Conservation (phyloP, 1,284 basidiomycete genomes). For the Papiliotrema fonsecae region DNA sequence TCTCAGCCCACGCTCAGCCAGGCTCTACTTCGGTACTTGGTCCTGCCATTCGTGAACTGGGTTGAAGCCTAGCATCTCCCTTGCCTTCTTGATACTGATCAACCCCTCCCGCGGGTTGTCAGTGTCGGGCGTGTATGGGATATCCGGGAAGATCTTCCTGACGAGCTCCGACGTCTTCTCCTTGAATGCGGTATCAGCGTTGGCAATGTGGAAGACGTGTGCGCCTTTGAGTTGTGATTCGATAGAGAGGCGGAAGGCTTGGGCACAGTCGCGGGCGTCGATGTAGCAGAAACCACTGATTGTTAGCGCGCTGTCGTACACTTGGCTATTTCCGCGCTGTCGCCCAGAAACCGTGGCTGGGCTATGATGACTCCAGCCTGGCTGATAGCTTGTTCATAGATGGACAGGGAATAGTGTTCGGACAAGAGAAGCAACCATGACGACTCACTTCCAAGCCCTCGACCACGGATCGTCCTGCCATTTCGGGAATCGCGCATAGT, state of each 20-base stretch:
- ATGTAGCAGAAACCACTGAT: slow-evolving; percentile 34
- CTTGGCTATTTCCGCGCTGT: too few relatives aligned
- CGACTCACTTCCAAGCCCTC: slow-evolving; percentile 41
- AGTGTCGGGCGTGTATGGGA: slow-evolving; percentile 31
- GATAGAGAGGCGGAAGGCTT: slow-evolving; percentile 42
- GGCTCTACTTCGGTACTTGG: slow-evolving; percentile 21
- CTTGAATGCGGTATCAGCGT: slow-evolving; percentile 44
- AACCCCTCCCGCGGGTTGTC: slow-evolving; percentile 26
- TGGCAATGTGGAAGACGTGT: slow-evolving; percentile 48
- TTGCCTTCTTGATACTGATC: slow-evolving; percentile 46
- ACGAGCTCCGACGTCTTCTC: slow-evolving; percentile 40
- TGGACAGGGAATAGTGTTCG: too few relatives aligned
- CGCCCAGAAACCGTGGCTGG: too few relatives aligned
- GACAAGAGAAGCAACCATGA: too few relatives aligned
- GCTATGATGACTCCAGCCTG: too few relatives aligned
- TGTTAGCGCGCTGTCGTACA: not conserved
- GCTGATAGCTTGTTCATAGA: too few relatives aligned
- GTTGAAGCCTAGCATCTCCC: slow-evolving; percentile 41
- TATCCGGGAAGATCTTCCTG: slow-evolving; percentile 40
- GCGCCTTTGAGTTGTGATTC: slow-evolving; percentile 38
- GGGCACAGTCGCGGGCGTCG: slow-evolving; percentile 46
- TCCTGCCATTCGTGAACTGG: slow-evolving; percentile 38
- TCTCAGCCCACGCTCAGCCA: too few relatives aligned
- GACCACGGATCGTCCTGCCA: slow-evolving; percentile 46
- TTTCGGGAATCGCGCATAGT: slow-evolving; percentile 41